Evolutionary conservation across 169 alveolate species (phyloP).

Genomic region (Plasmodium vinckei): DNA sequence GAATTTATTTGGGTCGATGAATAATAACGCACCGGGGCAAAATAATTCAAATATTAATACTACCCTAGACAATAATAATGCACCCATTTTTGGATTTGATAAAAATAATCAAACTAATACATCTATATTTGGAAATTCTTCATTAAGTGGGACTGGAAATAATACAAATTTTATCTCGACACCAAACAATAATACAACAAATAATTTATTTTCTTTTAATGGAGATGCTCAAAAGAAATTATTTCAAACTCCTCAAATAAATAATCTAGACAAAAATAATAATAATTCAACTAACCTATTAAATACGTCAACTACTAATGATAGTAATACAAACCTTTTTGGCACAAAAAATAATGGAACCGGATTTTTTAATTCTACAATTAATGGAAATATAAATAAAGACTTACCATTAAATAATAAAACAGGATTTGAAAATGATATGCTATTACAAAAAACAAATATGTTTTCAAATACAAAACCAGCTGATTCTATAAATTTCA

Average conservation of each 20-base stretch:
- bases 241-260: constrained; percentile 21
- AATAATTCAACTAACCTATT: background rate
- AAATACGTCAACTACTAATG: constrained; percentile 1
- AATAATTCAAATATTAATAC: background rate
- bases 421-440: constrained; percentile 16
- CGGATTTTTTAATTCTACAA: constrained; percentile 11
- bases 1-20: background rate
- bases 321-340: background rate
- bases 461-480: constrained; percentile 28
- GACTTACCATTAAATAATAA: constrained; percentile 12
- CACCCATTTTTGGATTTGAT: constrained; percentile 29
- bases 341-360: background rate
- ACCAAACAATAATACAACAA: background rate
- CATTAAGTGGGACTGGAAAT: background rate
- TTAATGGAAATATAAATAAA: background rate
- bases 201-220: constrained; percentile 13
- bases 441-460: constrained; percentile 21
- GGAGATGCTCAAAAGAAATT: background rate
- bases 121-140: background rate
- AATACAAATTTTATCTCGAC: background rate
- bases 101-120: background rate
- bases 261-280: constrained; percentile 4
- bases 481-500: constrained; percentile 11
- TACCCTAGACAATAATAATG: background rate
- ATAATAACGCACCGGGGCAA: background rate